Evolutionary conservation across 73 alveolate species (phyloP).

Genomic region (Tetrahymena thermophila): DNA sequence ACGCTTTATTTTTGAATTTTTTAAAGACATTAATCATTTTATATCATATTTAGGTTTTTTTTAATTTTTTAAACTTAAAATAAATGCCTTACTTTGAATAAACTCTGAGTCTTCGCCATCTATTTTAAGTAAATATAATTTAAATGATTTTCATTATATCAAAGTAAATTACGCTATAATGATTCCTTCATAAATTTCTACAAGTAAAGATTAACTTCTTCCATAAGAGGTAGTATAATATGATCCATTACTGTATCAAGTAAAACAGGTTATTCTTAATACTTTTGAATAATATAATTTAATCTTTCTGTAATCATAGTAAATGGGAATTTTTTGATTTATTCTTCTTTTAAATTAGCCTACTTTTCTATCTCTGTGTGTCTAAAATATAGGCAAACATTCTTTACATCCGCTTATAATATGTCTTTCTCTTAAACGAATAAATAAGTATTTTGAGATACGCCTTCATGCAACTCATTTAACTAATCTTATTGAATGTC

Average conservation of each 20-base stretch:
- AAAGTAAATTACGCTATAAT: neutral
- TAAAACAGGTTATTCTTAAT: conserved; percentile 13
- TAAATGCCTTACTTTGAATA: neutral
- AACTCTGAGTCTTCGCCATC: conserved; percentile 11
- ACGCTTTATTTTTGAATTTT: no score
- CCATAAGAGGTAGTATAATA: conserved; percentile 14
- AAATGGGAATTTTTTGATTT: conserved; percentile 25
- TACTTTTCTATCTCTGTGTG: conserved; percentile 12
- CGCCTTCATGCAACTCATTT: conserved; percentile 20
- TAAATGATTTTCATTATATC: neutral
- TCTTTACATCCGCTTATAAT: conserved; percentile 15
- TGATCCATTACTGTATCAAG: conserved; percentile 22
- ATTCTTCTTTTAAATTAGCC: neutral
- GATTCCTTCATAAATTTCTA: neutral
- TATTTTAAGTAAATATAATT: neutral
- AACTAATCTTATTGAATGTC: conserved; percentile 3
- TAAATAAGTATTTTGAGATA: neutral
- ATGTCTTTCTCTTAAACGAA: conserved; percentile 17
- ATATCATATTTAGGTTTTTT: neutral
- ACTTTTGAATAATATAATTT: conserved; percentile 31
- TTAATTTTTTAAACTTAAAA: neutral
- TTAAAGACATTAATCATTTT: neutral
- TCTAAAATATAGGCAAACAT: conserved; percentile 28
- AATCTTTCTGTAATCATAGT: conserved; percentile 22
- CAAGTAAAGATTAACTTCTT: conserved; percentile 4